Conservation (phyloP, 192 early-diverging fungal genomes). For the Spizellomyces punctatus region DNA sequence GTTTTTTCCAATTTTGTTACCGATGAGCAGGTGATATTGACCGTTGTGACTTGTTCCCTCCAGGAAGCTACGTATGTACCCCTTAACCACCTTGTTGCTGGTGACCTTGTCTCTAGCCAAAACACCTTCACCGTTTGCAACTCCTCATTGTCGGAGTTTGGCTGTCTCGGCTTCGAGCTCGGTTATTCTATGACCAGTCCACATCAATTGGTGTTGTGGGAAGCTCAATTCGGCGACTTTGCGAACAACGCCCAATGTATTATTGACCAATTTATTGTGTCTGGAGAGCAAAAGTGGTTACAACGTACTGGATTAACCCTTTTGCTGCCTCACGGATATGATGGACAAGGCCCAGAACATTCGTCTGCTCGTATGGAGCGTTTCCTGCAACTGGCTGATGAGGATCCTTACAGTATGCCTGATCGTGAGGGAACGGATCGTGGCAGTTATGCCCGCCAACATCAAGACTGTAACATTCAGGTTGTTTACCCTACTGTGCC, state of each 20-base stretch:
- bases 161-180: conserved; percentile 93
- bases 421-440: conserved; percentile 39
- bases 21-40: background rate
- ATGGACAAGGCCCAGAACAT: conserved; percentile 98
- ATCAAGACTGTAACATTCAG: conserved; percentile 99
- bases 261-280: conserved; percentile 95
- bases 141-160: conserved; percentile 95
- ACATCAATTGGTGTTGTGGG: conserved; percentile 93
- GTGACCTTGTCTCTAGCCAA: conserved; percentile 61
- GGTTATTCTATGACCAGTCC: conserved; percentile 96
- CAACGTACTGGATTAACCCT: conserved; percentile 93
- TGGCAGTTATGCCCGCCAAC: conserved; percentile 75
- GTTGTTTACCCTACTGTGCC: conserved; percentile 96
- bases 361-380: conserved; percentile 94
- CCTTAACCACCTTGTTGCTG: conserved; percentile 84
- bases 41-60: background rate
- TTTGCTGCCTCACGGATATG: conserved; percentile 96
- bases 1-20: background rate
- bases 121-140: conserved; percentile 89
- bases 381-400: conserved; percentile 93
- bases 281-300: conserved; percentile 98
- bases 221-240: conserved; percentile 99
- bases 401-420: conserved; percentile 80
- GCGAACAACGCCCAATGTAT: conserved; percentile 97
- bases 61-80: conserved; percentile 76